phyloP scores from a whole-genome alignment of 1,284 basidiomycete species.

The Rhodotorula sp. region DNA sequence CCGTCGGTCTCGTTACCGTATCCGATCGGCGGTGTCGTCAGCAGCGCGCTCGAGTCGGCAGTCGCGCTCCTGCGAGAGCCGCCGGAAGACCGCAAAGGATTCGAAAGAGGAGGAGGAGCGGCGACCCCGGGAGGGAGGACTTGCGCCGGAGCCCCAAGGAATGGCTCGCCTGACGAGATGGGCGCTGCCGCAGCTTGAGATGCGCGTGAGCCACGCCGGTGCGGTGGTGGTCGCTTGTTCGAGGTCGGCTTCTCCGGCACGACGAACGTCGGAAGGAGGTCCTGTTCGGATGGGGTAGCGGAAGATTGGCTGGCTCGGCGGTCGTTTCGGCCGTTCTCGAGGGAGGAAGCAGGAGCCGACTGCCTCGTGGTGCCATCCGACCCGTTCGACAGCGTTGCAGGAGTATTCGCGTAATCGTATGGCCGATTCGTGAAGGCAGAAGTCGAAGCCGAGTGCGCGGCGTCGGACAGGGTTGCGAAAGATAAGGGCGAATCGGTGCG shows the following conservation, averaged over 20 bases:
- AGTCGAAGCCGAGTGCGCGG: neutral
- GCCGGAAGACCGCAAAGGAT: neutral
- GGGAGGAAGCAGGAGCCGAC: too few species aligned
- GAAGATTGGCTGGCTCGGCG: too few species aligned
- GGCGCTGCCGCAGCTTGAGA: neutral
- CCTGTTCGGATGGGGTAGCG: too few species aligned
- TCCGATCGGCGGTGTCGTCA: constrained; percentile 7
- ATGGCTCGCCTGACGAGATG: neutral
- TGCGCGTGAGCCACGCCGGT: neutral
- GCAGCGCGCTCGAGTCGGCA: constrained; percentile 4
- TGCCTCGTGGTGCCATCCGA: too few species aligned
- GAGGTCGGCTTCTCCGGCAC: neutral
- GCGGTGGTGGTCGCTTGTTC: neutral
- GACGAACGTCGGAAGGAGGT: too few species aligned
- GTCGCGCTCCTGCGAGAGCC: constrained; percentile 5
- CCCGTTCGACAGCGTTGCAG: neutral
- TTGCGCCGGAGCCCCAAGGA: neutral
- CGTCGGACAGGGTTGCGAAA: constrained; percentile 4
- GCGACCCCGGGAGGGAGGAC: constrained; percentile 1
- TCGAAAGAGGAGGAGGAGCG: neutral
- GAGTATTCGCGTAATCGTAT: neutral
- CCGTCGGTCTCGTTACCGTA: neutral
- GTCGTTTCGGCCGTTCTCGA: too few species aligned
- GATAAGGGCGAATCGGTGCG: constrained; percentile 20
- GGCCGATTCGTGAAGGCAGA: neutral